Percentiles rank a stretch among this genome's conserved stretches.
Conservation (phyloP, 257 asterid genomes). For the Ehretia macrophylla region DNA sequence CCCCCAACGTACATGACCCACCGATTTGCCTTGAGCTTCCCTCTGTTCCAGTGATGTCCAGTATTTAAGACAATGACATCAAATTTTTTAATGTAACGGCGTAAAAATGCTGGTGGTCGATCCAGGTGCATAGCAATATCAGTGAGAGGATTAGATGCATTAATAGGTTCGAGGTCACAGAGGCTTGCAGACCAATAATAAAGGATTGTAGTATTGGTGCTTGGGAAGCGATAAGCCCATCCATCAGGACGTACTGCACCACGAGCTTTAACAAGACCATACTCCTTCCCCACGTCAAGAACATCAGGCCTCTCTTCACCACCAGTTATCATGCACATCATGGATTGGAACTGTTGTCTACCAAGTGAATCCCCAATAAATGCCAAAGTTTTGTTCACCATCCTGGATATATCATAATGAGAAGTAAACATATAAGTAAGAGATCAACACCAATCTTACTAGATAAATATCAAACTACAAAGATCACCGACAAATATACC, state of each 20-base stretch:
- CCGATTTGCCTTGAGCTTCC: conserved; percentile 69
- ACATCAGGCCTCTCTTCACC: conserved; percentile 79
- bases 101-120: conserved; percentile 74
- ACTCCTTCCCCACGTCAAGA: conserved; percentile 66
- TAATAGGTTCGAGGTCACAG: conserved; percentile 65
- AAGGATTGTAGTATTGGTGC: conserved; percentile 75
- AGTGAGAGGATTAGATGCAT: conserved; percentile 34
- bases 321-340: conserved; percentile 90
- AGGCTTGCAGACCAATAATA: conserved; percentile 98
- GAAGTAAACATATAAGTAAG: conserved; percentile 5
- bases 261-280: conserved; percentile 82
- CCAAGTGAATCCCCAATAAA: conserved; percentile 92
- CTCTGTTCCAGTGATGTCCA: conserved; percentile 96
- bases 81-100: conserved; percentile 50
- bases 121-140: conserved; percentile 89
- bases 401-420: conserved; percentile 42
- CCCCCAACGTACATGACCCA: conserved; percentile 87
- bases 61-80: conserved; percentile 77
- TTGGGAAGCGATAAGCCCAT: conserved; percentile 85
- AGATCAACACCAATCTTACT: not conserved
- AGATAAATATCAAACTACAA: not conserved
- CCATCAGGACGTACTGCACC: conserved; percentile 87
- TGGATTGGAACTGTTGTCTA: conserved; percentile 90
- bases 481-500: conserved; percentile 35
- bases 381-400: conserved; percentile 81